A percentile compares a stretch with the other conserved stretches of the same genome.
These are phyloP conservation scores for Penicillium occitanis DNA, from an alignment of 2,329 filamentous ascomycete genomes.

Conservation along the genomic window DNA sequence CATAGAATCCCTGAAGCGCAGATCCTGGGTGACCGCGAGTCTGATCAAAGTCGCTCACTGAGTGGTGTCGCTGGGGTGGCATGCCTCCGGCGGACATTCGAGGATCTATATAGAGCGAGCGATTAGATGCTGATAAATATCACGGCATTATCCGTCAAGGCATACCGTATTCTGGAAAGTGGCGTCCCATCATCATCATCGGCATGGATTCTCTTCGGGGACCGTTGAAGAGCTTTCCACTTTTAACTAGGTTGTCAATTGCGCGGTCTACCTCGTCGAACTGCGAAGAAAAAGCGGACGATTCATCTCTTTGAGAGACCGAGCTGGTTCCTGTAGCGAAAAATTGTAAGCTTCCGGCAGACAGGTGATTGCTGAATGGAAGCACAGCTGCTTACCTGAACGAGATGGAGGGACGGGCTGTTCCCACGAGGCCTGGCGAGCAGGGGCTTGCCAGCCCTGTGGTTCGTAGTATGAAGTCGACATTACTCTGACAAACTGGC, in stretches of 20 bases:
- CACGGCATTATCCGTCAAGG: conserved; percentile 27
- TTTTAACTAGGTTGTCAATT: conserved; percentile 93
- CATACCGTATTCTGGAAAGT: conserved; percentile 62
- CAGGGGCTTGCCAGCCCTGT: conserved; percentile 61
- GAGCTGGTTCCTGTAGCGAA: conserved; percentile 67
- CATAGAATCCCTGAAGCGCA: conserved; percentile 91
- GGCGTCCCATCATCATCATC: conserved; percentile 60
- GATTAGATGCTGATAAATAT: conserved; percentile 15
- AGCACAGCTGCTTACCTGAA: conserved; percentile 57
- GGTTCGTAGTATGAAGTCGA: conserved; percentile 70
- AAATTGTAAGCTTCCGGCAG: background rate
- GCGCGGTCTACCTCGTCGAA: conserved; percentile 96
- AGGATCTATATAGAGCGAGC: conserved; percentile 57
- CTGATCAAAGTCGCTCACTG: conserved; percentile 78
- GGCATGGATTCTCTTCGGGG: conserved; percentile 78
- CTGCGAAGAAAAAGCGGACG: conserved; percentile 77
- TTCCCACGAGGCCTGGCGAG: conserved; percentile 69
- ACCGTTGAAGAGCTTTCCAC: conserved; percentile 81
- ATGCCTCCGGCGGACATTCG: conserved; percentile 62
- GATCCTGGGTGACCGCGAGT: conserved; percentile 66
- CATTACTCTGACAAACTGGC: conserved; percentile 25
- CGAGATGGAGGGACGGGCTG: conserved; percentile 70
- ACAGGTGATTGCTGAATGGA: background rate
- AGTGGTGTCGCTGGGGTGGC: conserved; percentile 72
- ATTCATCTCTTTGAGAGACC: conserved; percentile 68